Conservation (phyloP, 805 yeast species). For the Lachancea sp. region DNA sequence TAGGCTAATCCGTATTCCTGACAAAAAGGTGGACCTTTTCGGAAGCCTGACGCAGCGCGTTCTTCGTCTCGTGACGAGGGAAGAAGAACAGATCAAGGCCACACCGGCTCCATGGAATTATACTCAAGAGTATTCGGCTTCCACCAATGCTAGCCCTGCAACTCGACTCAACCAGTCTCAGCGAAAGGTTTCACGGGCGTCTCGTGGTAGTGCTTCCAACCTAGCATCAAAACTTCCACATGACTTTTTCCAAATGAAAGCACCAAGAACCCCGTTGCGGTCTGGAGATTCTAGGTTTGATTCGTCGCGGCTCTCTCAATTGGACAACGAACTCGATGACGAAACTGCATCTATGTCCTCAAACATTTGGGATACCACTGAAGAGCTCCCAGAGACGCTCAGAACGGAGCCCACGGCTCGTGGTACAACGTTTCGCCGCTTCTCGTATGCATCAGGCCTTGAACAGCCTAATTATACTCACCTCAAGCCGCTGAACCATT, state of each 20-base stretch:
- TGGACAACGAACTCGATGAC: constrained; percentile 11
- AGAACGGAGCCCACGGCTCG: constrained; percentile 12
- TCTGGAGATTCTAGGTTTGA: not conserved
- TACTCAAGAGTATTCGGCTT: not conserved
- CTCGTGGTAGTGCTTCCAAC: constrained; percentile 17
- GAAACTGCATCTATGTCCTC: constrained; percentile 11
- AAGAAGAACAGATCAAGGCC: not conserved
- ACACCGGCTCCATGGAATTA: not conserved
- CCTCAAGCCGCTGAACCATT: not conserved
- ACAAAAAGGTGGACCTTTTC: constrained; percentile 15
- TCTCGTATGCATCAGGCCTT: not conserved
- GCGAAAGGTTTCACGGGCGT: constrained; percentile 11
- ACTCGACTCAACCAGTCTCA: not conserved
- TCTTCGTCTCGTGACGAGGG: not conserved
- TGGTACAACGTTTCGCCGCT: not conserved
- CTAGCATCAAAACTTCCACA: constrained; percentile 23
- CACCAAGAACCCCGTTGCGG: constrained; percentile 1
- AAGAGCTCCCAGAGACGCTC: constrained; percentile 16
- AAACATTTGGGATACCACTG: constrained; percentile 16
- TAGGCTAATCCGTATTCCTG: constrained; percentile 19
- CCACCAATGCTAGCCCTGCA: not conserved
- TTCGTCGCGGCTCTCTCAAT: constrained; percentile 9
- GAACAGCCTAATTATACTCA: constrained; percentile 1
- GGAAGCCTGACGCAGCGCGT: not conserved
- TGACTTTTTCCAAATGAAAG: constrained; percentile 21